Evolutionary conservation across 1,284 basidiomycete genomes (phyloP).

Genomic region (Marasmius sp.): DNA sequence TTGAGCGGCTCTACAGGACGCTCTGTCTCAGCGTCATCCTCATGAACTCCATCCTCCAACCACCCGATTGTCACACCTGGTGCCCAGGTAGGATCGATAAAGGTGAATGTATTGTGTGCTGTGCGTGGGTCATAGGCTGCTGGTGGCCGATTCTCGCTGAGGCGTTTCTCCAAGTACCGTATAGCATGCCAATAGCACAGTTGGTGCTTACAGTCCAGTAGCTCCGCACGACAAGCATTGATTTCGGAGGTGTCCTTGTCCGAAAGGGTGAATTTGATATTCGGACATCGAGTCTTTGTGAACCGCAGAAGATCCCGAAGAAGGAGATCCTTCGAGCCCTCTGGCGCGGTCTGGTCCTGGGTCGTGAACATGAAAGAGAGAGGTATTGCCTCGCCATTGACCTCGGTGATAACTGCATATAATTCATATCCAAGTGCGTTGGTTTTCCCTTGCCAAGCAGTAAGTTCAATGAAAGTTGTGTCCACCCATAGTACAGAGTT

Average conservation of each 20-base stretch:
- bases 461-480: background rate
- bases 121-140: slow-evolving; percentile 9
- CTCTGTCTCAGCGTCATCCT: background rate
- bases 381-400: slow-evolving; percentile 12
- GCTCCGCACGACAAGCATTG: slow-evolving; percentile 6
- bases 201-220: slow-evolving; percentile 11
- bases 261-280: slow-evolving; percentile 10
- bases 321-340: slow-evolving; percentile 10
- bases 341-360: background rate
- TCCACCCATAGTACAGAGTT: background rate
- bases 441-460: slow-evolving; percentile 4
- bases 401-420: slow-evolving; percentile 11
- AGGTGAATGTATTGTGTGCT: slow-evolving; percentile 7
- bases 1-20: background rate
- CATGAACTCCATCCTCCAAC: slow-evolving; percentile 4
- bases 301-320: slow-evolving; percentile 3
- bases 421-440: slow-evolving; percentile 11
- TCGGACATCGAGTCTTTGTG: slow-evolving; percentile 5
- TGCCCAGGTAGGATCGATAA: slow-evolving; percentile 19
- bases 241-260: slow-evolving; percentile 13
- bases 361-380: slow-evolving; percentile 9
- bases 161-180: slow-evolving; percentile 4
- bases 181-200: slow-evolving; percentile 14
- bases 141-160: slow-evolving; percentile 4
- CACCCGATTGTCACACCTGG: slow-evolving; percentile 8